A percentile compares a stretch with the other conserved stretches of the same genome.
Evolutionary conservation across 2,329 filamentous ascomycete genomes (phyloP).

Genomic region (Penicillium sp.): DNA sequence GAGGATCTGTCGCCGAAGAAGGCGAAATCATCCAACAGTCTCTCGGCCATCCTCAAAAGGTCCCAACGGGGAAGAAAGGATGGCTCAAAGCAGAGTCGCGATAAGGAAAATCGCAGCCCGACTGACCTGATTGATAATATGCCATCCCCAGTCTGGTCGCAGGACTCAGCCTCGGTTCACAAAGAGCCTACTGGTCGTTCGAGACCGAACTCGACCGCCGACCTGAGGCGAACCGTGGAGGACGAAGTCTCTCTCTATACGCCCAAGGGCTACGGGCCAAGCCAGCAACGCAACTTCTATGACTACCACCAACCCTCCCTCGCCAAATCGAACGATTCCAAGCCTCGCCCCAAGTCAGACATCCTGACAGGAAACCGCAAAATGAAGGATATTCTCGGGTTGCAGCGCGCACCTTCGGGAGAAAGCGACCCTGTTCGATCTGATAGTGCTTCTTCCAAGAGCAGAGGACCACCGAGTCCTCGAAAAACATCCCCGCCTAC

Average conservation of each 20-base stretch:
- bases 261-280: slow-evolving; percentile 59
- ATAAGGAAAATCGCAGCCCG: slow-evolving; percentile 82
- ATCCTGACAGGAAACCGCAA: slow-evolving; percentile 46
- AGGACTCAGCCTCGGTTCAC: slow-evolving; percentile 59
- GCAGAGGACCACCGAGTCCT: slow-evolving; percentile 21
- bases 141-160: slow-evolving; percentile 75
- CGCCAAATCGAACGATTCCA: slow-evolving; percentile 39
- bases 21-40: slow-evolving; percentile 77
- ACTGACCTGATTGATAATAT: slow-evolving; percentile 46
- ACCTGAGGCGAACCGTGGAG: slow-evolving; percentile 47
- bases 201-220: slow-evolving; percentile 43
- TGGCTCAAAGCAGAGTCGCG: slow-evolving; percentile 54
- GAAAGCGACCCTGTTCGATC: slow-evolving; percentile 16
- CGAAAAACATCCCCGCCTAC: slow-evolving; percentile 29
- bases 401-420: slow-evolving; percentile 29
- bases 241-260: slow-evolving; percentile 61
- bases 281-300: slow-evolving; percentile 63
- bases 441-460: slow-evolving; percentile 22
- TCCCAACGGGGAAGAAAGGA: slow-evolving; percentile 68
- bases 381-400: slow-evolving; percentile 36
- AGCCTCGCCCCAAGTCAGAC: slow-evolving; percentile 55
- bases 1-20: slow-evolving; percentile 60
- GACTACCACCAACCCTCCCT: slow-evolving; percentile 52
- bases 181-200: slow-evolving; percentile 33
- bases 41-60: slow-evolving; percentile 73